phyloP scores from a whole-genome alignment of 768 basidiomycete genomes.

The Mycena sanguinolenta region DNA sequence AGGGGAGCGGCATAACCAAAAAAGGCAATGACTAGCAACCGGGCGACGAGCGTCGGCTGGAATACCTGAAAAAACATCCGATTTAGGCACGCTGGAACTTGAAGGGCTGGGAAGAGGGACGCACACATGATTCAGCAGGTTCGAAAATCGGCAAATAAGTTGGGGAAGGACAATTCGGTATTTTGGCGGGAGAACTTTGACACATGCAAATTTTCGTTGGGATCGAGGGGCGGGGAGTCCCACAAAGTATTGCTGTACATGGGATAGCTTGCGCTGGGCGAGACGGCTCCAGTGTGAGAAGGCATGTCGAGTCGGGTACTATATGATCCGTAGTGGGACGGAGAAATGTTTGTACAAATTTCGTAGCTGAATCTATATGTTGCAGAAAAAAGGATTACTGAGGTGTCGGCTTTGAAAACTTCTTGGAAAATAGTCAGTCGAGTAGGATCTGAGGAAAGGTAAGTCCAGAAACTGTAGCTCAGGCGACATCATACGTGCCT shows the following conservation, averaged over 20 bases:
- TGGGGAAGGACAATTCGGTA: slow-evolving; percentile 5
- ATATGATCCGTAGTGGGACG: slow-evolving; percentile 4
- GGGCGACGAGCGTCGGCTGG: too few species aligned
- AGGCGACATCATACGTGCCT: neutral
- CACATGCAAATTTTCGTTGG: slow-evolving; percentile 12
- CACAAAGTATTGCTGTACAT: neutral
- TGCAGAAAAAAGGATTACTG: slow-evolving; percentile 66
- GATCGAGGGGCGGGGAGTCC: neutral
- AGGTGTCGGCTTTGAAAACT: slow-evolving; percentile 56
- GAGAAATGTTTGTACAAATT: neutral
- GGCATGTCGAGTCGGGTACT: neutral
- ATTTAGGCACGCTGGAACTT: too few species aligned
- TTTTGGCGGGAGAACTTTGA: slow-evolving; percentile 13
- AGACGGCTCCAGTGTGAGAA: neutral
- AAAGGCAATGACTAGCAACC: too few species aligned
- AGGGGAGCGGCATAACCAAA: too few species aligned
- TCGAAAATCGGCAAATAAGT: neutral
- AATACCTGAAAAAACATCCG: too few species aligned
- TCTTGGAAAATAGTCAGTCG: slow-evolving; percentile 77
- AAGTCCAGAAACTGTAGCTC: too few species aligned
- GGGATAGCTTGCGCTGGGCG: neutral
- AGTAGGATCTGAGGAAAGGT: too few species aligned
- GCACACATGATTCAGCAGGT: neutral
- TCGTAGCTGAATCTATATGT: slow-evolving; percentile 68
- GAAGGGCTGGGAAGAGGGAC: too few species aligned